Conservation (phyloP, 495 filamentous ascomycete genomes). For the Neurospora sp. region DNA sequence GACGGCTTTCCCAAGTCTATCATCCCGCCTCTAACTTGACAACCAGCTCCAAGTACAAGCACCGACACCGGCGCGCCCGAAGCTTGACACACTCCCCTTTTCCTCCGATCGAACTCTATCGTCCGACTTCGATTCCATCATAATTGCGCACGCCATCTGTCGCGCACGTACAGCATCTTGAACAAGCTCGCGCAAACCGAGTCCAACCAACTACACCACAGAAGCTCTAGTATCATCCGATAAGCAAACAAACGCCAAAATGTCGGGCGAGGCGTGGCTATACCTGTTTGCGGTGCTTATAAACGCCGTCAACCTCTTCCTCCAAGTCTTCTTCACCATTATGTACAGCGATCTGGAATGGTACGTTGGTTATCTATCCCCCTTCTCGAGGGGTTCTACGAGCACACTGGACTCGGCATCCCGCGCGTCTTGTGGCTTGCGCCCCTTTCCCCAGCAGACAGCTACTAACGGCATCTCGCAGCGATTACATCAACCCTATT, state of each 20-base stretch:
- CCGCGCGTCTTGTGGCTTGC: not conserved
- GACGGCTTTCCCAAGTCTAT: not conserved
- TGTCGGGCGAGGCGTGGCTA: conserved; percentile 99
- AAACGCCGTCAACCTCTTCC: conserved; percentile 99
- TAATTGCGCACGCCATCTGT: not conserved
- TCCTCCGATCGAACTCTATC: not conserved
- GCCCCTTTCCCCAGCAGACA: not conserved
- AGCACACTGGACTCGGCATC: not conserved
- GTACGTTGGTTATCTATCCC: conserved; percentile 42
- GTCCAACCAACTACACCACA: not conserved
- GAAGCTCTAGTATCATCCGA: not conserved
- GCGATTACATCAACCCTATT: conserved; percentile 99
- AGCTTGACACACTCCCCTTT: not conserved
- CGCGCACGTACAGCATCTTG: not conserved
- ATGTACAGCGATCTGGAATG: conserved; percentile 99
- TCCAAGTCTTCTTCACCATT: conserved; percentile 99
- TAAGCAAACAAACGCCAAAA: conserved; percentile 41
- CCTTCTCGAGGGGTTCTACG: not conserved
- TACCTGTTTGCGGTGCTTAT: conserved; percentile 97
- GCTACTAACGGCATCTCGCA: conserved; percentile 22
- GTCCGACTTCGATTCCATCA: conserved; percentile 1
- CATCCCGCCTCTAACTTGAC: not conserved
- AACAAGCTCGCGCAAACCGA: not conserved
- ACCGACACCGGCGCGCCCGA: not conserved
- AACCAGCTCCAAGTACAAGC: not conserved